A percentile compares a stretch with the other conserved stretches of the same genome.
Evolutionary conservation across 1,284 basidiomycete species (phyloP).

Genomic region (Trichosporon asahii): DNA sequence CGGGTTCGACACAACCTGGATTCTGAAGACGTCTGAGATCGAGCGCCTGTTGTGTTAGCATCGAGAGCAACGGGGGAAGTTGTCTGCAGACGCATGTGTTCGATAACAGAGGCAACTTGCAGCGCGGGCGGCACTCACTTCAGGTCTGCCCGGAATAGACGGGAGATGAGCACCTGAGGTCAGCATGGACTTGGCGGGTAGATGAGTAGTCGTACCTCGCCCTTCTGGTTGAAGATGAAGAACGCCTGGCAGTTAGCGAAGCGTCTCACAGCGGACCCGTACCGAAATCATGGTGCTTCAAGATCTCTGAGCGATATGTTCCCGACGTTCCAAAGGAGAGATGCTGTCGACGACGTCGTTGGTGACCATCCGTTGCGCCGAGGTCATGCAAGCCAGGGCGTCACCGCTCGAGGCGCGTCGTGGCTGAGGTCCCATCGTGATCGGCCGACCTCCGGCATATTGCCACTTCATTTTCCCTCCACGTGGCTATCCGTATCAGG

Average conservation of each 20-base stretch:
- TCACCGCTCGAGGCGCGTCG: conserved; percentile 4
- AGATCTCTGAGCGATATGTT: background rate
- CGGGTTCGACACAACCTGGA: conserved; percentile 96
- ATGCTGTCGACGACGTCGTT: background rate
- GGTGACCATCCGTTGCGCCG: background rate
- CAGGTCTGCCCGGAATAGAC: conserved; percentile 87
- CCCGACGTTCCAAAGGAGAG: background rate
- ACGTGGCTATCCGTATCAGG: conserved; percentile 2
- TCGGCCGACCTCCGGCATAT: background rate
- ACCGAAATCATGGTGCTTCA: conserved; percentile 42
- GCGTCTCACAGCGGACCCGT: conserved; percentile 1
- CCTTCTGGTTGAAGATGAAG: conserved; percentile 98
- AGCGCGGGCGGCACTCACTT: conserved; percentile 61
- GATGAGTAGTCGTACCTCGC: conserved; percentile 65
- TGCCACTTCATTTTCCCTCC: background rate
- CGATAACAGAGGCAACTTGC: too few relatives aligned
- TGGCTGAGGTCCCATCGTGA: background rate
- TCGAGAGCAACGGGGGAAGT: background rate
- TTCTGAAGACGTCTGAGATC: conserved; percentile 95
- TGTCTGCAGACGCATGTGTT: too few relatives aligned
- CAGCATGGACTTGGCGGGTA: background rate
- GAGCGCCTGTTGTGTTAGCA: conserved; percentile 64
- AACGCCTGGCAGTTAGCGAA: conserved; percentile 64
- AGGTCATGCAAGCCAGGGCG: conserved; percentile 6
- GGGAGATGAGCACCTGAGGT: conserved; percentile 80